Base-by-base conservation (phyloP, 352 stramenopile genomes). In the Pythium coloratum region DNA sequence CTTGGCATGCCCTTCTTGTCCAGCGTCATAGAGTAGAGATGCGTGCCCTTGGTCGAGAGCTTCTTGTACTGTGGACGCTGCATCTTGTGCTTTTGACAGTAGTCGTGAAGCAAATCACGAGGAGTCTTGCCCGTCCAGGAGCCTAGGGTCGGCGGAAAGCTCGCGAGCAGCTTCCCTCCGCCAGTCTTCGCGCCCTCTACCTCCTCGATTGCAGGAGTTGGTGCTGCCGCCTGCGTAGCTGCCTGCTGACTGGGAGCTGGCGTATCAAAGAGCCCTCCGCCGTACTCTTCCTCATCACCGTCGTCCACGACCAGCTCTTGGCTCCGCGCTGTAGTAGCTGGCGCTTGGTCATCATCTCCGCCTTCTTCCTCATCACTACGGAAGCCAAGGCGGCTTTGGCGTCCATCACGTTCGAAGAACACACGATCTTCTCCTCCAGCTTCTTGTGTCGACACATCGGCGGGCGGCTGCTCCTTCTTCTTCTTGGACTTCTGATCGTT, bases 31-130 rank as follows among this genome's bases (percentile, higher is more conserved):
- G 80, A 74, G 58, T 94, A 93, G 26, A 80, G 66, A 28, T 86
- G 76, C 5, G 66, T 68, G 40, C 70, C 69, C 4, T 57, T 70
- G 42, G 32, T 60, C 46, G 71, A 63, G 13, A 59, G 46, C 71
- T 70, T 72, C 61, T 88, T 90, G 75, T 88, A 98, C 55, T 90
- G 82, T 1, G 94, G 91, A 44, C 77, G 80, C 1, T 81, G 78
- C 60, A 93, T 66, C 47, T 95, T 94, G 66, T 90, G 72, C 66
- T 98, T 97, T 47, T 83, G 84, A 72, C 90, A 98, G 36, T 88
- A 78, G 54, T 98, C 88, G 32, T 97, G 76, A 36, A 98, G 73
- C 34, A 95, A 82, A 58, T 97, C 82, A 34, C 94, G 79, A 3
- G 95, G 94, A 3, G 89, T 97, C 51, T 91, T 94, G 44, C 84